phyloP scores from a whole-genome alignment of 2,329 filamentous ascomycete species.

The Colletotrichum echinochloae region DNA sequence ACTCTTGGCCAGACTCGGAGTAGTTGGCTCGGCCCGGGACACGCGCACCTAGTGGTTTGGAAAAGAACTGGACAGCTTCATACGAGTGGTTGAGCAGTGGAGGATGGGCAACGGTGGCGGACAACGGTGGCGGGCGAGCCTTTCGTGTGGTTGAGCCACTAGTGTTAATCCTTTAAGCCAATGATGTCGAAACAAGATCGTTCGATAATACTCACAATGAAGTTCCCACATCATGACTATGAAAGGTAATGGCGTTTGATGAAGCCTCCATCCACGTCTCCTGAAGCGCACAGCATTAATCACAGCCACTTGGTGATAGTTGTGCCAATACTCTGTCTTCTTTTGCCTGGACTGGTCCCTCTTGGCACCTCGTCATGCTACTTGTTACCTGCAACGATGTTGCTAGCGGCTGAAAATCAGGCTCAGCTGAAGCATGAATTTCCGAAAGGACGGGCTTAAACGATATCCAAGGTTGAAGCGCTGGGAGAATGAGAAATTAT shows the following conservation, averaged over 20 bases:
- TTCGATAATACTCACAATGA: neutral
- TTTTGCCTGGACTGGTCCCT: neutral
- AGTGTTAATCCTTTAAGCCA: neutral
- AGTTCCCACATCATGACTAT: neutral
- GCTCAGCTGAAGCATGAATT: too few species aligned
- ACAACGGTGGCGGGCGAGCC: neutral
- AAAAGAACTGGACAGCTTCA: neutral
- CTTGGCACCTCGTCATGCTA: neutral
- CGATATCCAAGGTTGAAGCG: neutral
- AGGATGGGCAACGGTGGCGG: neutral
- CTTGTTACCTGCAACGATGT: neutral
- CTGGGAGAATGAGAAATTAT: too few species aligned
- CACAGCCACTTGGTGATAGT: neutral
- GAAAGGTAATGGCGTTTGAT: neutral
- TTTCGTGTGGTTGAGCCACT: neutral
- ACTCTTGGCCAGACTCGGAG: constrained; percentile 1
- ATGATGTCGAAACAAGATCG: neutral
- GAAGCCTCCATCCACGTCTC: neutral
- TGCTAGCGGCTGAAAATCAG: neutral
- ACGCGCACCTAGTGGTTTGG: too few species aligned
- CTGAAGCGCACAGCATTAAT: neutral
- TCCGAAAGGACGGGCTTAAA: neutral
- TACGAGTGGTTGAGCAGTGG: neutral
- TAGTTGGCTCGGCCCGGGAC: too few species aligned
- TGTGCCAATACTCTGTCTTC: neutral